Evolutionary conservation across 1,139 yeast genomes (phyloP).

Genomic region (Suhomyces choctaworum): DNA sequence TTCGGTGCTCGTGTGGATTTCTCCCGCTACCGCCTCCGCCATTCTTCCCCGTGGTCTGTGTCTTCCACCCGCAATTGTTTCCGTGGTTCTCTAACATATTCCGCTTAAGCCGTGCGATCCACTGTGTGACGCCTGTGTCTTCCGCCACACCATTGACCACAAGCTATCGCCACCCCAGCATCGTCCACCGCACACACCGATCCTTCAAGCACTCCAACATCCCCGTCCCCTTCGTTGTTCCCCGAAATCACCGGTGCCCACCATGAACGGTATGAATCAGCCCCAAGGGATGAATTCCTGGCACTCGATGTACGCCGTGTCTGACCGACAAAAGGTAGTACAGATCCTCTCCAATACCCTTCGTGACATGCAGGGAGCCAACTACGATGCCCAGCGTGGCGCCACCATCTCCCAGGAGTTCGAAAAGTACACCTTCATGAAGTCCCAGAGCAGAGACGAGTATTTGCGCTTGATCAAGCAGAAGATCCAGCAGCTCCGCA

Average conservation of each 20-base stretch:
- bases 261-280: conserved; percentile 21
- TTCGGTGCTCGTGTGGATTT: conserved; percentile 3
- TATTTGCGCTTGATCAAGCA: conserved; percentile 41
- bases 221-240: neutral
- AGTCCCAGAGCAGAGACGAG: conserved; percentile 42
- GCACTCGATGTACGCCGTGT: conserved; percentile 41
- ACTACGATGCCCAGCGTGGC: conserved; percentile 41
- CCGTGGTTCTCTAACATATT: neutral
- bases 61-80: neutral
- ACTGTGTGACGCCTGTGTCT: conserved; percentile 5
- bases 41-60: neutral
- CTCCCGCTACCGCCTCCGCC: neutral
- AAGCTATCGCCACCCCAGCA: neutral
- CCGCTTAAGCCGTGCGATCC: conserved; percentile 4
- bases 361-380: conserved; percentile 39
- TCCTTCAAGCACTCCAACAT: too few relatives aligned
- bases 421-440: conserved; percentile 44
- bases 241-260: neutral
- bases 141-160: neutral
- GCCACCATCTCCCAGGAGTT: conserved; percentile 46
- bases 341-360: conserved; percentile 41
- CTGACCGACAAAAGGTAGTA: conserved; percentile 47
- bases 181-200: too few relatives aligned
- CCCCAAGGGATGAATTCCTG: conserved; percentile 34
- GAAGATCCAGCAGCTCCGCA: conserved; percentile 41